phyloP scores from a whole-genome alignment of 495 filamentous ascomycete species.

The Articulospora tetracladia region DNA sequence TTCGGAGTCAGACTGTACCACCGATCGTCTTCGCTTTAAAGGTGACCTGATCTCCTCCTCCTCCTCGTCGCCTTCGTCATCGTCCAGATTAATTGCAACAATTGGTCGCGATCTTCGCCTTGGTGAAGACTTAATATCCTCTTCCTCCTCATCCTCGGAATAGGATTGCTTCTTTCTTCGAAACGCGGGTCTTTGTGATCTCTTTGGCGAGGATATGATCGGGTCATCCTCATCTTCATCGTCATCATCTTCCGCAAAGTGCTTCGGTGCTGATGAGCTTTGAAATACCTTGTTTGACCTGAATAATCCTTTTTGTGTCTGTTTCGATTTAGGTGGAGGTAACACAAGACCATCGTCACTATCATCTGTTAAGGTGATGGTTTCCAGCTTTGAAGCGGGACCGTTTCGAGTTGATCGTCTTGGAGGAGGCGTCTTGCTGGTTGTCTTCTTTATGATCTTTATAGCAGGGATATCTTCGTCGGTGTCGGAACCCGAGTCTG shows the following conservation, averaged over 20 bases:
- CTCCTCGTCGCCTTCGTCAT: constrained; percentile 43
- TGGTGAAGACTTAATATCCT: constrained; percentile 2
- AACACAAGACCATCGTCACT: constrained; percentile 9
- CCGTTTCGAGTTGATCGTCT: not conserved
- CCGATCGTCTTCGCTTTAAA: not conserved
- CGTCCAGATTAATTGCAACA: constrained; percentile 14
- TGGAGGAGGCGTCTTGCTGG: not conserved
- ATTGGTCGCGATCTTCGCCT: not conserved
- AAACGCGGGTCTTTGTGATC: not conserved
- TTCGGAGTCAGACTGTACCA: constrained; percentile 1
- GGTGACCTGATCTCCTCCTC: constrained; percentile 27
- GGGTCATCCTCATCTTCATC: not conserved
- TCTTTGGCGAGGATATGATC: not conserved
- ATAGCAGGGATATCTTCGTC: not conserved
- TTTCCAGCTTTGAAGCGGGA: not conserved
- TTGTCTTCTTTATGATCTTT: not conserved
- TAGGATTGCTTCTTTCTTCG: not conserved
- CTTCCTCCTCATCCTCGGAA: not conserved
- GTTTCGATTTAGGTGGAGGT: not conserved
- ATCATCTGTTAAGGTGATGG: not conserved
- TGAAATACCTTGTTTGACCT: not conserved
- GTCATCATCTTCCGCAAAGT: not conserved
- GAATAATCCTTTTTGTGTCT: not conserved
- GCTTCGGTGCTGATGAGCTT: not conserved
- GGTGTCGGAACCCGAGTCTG: not conserved